phyloP scores from a whole-genome alignment of 2,329 filamentous ascomycete genomes.

The Pyricularia grisea region DNA sequence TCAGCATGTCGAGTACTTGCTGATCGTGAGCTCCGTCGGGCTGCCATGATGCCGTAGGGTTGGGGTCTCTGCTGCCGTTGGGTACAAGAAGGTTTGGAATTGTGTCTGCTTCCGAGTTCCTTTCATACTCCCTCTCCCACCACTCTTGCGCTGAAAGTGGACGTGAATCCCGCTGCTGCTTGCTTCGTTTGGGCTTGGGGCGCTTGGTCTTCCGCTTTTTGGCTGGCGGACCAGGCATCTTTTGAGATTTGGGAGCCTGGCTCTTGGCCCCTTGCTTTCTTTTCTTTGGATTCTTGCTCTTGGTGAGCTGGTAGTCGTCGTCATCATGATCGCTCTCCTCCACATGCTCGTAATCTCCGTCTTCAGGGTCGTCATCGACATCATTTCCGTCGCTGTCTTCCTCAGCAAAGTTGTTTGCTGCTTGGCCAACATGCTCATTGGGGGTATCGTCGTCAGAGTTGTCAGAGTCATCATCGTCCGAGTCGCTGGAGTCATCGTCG shows the following conservation, averaged over 20 bases:
- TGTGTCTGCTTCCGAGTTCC: not conserved
- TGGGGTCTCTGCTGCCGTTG: not conserved
- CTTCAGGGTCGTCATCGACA: not conserved
- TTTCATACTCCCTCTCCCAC: slow-evolving; percentile 3
- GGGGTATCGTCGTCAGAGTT: not conserved
- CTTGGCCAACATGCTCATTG: not conserved
- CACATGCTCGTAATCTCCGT: not conserved
- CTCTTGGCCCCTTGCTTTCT: not conserved
- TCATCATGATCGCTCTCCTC: not conserved
- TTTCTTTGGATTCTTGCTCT: not conserved
- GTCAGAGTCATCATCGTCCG: not conserved
- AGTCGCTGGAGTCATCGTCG: not conserved
- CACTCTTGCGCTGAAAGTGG: not conserved
- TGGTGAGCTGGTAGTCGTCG: not conserved
- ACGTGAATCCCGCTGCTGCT: not conserved
- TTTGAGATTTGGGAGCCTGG: not conserved
- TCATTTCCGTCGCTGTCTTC: not conserved
- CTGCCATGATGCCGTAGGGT: not conserved
- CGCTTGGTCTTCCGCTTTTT: not conserved
- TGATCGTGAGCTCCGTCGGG: not conserved
- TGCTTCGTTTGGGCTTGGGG: not conserved
- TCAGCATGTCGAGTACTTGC: slow-evolving; percentile 3
- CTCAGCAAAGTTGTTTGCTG: not conserved
- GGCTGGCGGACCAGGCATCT: not conserved
- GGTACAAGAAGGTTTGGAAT: not conserved